phyloP scores from a whole-genome alignment of 441 rosid genomes.

The Kokia cookei region DNA sequence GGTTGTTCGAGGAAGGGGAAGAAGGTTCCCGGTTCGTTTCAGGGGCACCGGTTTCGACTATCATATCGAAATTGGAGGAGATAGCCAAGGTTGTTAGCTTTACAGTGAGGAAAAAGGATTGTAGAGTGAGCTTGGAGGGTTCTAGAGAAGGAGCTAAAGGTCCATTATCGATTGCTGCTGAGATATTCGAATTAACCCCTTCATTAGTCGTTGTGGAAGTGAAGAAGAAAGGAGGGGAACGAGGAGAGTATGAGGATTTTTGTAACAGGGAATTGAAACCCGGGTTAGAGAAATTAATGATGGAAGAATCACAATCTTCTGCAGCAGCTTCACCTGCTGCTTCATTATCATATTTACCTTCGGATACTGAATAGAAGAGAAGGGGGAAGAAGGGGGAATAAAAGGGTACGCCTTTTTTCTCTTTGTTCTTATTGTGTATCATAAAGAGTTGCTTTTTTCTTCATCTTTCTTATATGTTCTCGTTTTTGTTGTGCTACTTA shows the following conservation, averaged over 20 bases:
- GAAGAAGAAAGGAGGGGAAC: conserved; percentile 86
- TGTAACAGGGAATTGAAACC: conserved; percentile 66
- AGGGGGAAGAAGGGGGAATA: conserved; percentile 18
- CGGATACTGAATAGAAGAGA: conserved; percentile 61
- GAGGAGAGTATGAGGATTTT: conserved; percentile 71
- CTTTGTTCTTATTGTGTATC: conserved; percentile 23
- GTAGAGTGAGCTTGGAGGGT: conserved; percentile 76
- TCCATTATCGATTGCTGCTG: conserved; percentile 72
- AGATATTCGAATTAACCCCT: conserved; percentile 83
- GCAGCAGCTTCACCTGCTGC: neutral
- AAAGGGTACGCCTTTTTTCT: conserved; percentile 30
- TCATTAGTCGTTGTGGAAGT: conserved; percentile 74
- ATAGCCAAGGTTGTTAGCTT: conserved; percentile 77
- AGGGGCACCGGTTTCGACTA: conserved; percentile 66
- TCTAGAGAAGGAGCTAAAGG: conserved; percentile 70
- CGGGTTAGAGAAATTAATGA: conserved; percentile 50
- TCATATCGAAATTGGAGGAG: conserved; percentile 78
- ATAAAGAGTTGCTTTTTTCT: conserved; percentile 8
- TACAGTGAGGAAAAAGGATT: conserved; percentile 81
- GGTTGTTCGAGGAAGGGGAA: conserved; percentile 77
- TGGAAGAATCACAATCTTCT: conserved; percentile 37
- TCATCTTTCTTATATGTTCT: neutral
- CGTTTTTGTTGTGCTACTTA: conserved; percentile 23
- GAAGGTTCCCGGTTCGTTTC: conserved; percentile 70
- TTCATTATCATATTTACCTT: conserved; percentile 37